Base-by-base conservation (phyloP, 202 grass and related monocot genomes). In the Zizania palustris region DNA sequence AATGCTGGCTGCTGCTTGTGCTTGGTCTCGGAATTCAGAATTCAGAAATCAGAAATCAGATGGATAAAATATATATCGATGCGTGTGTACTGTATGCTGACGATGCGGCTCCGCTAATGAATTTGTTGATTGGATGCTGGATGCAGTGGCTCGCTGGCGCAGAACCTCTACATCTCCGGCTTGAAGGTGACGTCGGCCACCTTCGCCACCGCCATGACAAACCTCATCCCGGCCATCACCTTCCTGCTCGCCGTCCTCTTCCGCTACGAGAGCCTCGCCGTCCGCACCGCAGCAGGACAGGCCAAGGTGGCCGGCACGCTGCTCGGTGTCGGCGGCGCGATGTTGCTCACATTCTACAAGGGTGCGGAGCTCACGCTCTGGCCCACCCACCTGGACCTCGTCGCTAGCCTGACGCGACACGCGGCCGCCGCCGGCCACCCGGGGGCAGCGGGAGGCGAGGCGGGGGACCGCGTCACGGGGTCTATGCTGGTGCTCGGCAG, bases 321-420 rank as follows among this genome's bases (percentile, higher is more conserved):
- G 0, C 21, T 92, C 7, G 85, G 96, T 21, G 72, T 99, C 43
- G 85, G 81, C 5, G 96, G 96, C 8, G 96, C 96, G 60, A 93
- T 99, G 96, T 69, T 99, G 2, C 96, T 99, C 46, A 93, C 92
- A 45, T 91, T 99, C 36, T 99, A 89, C 89, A 95, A 90, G 85
- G 96, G 96, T 48, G 63, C 78, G 0, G 83, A 85, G 39, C 54
- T 99, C 74, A 82, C 67, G 11, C 75, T 85, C 0, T 92, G 89
- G 89, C 21, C 18, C 11, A 92, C 76, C 38, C 34, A 78, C 66
- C 7, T 92, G 22, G 36, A 93, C 69, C 88, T 97, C 7, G 34
- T 59, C n/a, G 46, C 65, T 1, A 7, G 48, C 35, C 57, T 72
- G 14, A 9, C 43, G 16, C 53, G 40, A 37, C 72, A 77, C 51